A percentile compares a stretch with the other conserved stretches of the same genome.
Evolutionary conservation across 257 asterid species (phyloP).

Genomic region (Nicotiana otophora): DNA sequence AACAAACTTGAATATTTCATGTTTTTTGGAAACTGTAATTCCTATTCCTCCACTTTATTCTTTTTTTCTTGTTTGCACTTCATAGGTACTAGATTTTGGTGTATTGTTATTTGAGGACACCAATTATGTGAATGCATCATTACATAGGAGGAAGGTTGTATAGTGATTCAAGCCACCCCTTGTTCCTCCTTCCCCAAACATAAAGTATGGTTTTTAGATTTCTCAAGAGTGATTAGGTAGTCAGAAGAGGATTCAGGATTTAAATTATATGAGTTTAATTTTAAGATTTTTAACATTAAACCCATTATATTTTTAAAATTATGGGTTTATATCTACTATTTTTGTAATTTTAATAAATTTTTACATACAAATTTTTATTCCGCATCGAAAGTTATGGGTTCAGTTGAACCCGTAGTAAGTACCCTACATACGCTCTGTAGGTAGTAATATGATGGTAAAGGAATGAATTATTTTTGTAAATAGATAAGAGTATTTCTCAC

Average conservation of each 20-base stretch:
- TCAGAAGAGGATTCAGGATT: too few relatives aligned
- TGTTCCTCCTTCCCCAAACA: not conserved
- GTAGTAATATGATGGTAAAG: not conserved
- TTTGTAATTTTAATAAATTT: too few relatives aligned
- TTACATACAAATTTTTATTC: too few relatives aligned
- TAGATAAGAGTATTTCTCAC: not conserved
- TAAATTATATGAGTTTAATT: too few relatives aligned
- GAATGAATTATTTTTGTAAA: not conserved
- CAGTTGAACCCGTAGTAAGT: too few relatives aligned
- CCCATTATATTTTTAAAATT: too few relatives aligned
- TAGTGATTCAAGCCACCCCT: not conserved
- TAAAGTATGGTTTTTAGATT: not conserved
- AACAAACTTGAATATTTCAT: conserved; percentile 36
- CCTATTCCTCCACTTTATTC: not conserved
- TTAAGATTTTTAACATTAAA: too few relatives aligned
- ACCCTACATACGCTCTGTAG: too few relatives aligned
- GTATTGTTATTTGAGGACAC: not conserved
- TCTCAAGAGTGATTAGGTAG: not conserved
- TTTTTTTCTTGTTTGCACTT: conserved; percentile 10
- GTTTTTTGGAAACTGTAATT: not conserved
- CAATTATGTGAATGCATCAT: not conserved
- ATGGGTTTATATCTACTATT: too few relatives aligned
- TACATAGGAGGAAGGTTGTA: not conserved
- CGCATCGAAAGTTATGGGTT: too few relatives aligned
- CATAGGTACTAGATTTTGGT: not conserved